Conservation (phyloP, 139 green algal species). For the Monoraphidium neglectum region DNA sequence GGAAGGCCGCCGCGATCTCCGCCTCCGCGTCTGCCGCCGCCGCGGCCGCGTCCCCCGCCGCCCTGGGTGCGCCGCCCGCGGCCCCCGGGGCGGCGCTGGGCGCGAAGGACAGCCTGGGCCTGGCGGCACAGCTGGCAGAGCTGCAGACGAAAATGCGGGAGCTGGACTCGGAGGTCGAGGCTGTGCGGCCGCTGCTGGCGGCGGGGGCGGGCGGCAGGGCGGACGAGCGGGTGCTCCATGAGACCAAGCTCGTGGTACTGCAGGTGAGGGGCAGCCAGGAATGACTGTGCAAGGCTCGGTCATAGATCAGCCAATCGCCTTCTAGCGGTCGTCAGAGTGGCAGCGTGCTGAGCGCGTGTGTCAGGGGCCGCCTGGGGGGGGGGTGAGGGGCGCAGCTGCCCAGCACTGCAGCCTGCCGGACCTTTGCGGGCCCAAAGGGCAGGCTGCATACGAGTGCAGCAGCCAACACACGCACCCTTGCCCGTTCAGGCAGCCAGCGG, state of each 20-base stretch:
- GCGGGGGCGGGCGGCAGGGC: not conserved
- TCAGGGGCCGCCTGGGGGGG: not conserved
- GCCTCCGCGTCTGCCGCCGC: no score
- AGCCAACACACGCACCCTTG: not conserved
- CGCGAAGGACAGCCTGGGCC: no score
- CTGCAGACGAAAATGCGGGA: no score
- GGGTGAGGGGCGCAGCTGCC: no score
- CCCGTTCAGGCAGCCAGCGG: not conserved
- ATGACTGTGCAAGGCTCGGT: not conserved
- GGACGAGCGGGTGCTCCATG: constrained; percentile 8
- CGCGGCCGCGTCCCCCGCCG: no score
- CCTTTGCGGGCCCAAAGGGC: not conserved
- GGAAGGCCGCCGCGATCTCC: no score
- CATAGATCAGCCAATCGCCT: not conserved
- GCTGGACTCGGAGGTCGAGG: no score
- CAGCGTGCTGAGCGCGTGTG: not conserved
- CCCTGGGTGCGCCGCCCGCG: no score
- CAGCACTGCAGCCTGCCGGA: not conserved
- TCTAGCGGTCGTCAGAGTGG: not conserved
- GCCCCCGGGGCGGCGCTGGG: no score
- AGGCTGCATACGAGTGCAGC: not conserved
- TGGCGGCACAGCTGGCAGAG: no score
- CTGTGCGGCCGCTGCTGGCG: no score
- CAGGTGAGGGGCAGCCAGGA: not conserved
- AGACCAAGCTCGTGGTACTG: constrained; percentile 22